Evolutionary conservation across 2,329 filamentous ascomycete species (phyloP), one percentile per base, ranked within the genome.

Genomic region (Trichoderma aggressivum): DNA sequence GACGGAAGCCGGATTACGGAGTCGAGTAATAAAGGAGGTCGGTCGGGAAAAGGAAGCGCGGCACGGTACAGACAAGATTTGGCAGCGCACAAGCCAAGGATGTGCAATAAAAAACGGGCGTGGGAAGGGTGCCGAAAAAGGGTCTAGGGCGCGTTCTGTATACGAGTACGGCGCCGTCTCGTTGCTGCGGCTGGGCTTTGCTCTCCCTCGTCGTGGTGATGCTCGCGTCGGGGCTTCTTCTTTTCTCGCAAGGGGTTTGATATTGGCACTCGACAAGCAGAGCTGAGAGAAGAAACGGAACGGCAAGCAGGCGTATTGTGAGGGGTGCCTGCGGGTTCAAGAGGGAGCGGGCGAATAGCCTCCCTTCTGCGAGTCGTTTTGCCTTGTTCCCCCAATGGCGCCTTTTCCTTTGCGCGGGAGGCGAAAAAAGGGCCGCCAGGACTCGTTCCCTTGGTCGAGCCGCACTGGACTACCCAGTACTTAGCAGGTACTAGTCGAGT

Each of bases 81-180:
- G 56, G 66, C 66, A 60, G 66, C 56, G 66, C 66, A 69, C 66
- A 69, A 69, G 66, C 66, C 56, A 69, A 69, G 66, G 66, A 69
- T 69, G 66, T 69, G 66, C 66, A 69, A 69, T 61, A 53, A 69
- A 61, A 60, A 58, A 47, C 64, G 64, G 64, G 64, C 53, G 64
- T 47, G 64, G 64, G 55, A 68, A 66, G 64, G 64, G 55, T 68
- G n/a, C 64, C 53, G 63, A 34, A 68, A 60, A 69, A 69, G 56
- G 66, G 66, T 69, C 66, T 69, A 69, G 65, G 53, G 36, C 30
- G 66, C 56, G 66, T 39, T 11, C 43, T 50, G 65, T 69, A 69
- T 69, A 69, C 66, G 56, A 69, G 55, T 60, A 69, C 66, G 66
- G 39, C 56, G 56, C 56, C 55, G 53, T 53, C 39, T 59, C 39